These are phyloP conservation scores for Geosmithia putterillii DNA, from an alignment of 2,329 filamentous ascomycete species.

Conservation along the genomic window DNA sequence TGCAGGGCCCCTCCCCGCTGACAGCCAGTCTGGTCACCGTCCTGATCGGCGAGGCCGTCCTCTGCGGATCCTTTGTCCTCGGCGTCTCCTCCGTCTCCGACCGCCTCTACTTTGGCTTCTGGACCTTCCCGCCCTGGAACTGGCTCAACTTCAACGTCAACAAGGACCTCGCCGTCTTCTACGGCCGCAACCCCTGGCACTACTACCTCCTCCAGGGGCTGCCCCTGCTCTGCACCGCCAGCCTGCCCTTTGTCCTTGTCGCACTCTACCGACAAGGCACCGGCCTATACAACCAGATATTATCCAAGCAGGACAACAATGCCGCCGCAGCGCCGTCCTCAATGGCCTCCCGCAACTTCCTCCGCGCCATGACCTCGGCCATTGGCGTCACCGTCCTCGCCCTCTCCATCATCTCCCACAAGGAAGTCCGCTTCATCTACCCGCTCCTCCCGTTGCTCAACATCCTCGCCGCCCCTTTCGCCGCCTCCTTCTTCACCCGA, in stretches of 20 bases:
- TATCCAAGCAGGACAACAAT: no score
- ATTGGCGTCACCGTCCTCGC: conserved; percentile 45
- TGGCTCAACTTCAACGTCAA: conserved; percentile 88
- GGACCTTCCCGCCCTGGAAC: conserved; percentile 79
- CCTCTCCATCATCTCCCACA: conserved; percentile 78
- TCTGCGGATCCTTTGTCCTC: conserved; percentile 53
- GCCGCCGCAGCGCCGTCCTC: conserved; percentile 18
- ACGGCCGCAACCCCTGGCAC: conserved; percentile 80
- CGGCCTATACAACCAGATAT: no score
- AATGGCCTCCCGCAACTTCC: conserved; percentile 15
- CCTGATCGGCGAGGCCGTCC: conserved; percentile 48
- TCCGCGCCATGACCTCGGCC: conserved; percentile 37
- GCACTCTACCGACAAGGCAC: no score
- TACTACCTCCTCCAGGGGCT: conserved; percentile 90
- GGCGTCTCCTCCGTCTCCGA: conserved; percentile 56
- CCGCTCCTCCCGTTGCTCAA: conserved; percentile 82
- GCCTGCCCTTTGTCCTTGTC: conserved; percentile 60
- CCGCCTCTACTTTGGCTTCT: conserved; percentile 66
- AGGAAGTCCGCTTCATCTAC: conserved; percentile 95
- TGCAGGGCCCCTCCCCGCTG: conserved; percentile 25
- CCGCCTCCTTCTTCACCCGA: conserved; percentile 51
- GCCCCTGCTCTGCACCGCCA: conserved; percentile 74
- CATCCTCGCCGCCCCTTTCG: conserved; percentile 58
- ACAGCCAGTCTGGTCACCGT: conserved; percentile 29
- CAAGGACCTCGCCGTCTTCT: conserved; percentile 81